Base-by-base conservation (phyloP, 306 rosid species). In the Quercus rubra region DNA sequence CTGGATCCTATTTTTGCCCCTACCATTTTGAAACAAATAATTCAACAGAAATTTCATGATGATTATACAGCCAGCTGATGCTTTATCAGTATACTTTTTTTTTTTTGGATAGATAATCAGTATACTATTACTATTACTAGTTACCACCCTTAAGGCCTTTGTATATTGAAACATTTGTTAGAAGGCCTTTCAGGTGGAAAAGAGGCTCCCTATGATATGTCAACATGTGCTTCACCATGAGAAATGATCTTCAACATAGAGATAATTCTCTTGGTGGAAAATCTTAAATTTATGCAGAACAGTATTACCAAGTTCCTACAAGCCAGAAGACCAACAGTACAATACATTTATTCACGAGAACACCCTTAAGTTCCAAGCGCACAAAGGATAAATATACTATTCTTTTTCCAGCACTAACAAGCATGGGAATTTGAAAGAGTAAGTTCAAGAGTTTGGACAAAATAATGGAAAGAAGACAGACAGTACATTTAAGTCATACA, bases 381-480 rank as follows among this genome's bases (percentile, higher is more conserved):
- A 21, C 12, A 14, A 61, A 61, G 15, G 14, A 61, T 25, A 15
- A 61, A 61, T 2, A 61, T 61, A 61, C 11, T 19, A 55, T 35
- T 10, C 38, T 17, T 28, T 62, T 64, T 64, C 46, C 43, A 15
- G 43, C 7, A 6, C 41, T 28, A 30, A 64, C 19, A 64, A 13
- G 18, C 13, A 62, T 75, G 35, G 59, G 21, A 58, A 28, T 31
- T n/a, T 55, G 25, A 66, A 23, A 75, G 70, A 20, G 15, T 0
- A 55, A 57, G 77, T 51, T 20, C 70, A 64, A 15, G 52, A 10
- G 23, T 52, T 8, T 74, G 79, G 51, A 73, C 33, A 77, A 71
- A 30, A 70, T 76, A 73, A 72, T 55, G 41, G 5, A 75, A 56
- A 77, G 52, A 19, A 33, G 5, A 33, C 38, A 67, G 35, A 71